These are phyloP conservation scores for Cnidoscolus chayamansa DNA, from an alignment of 441 rosid species.

Conservation along the genomic window DNA sequence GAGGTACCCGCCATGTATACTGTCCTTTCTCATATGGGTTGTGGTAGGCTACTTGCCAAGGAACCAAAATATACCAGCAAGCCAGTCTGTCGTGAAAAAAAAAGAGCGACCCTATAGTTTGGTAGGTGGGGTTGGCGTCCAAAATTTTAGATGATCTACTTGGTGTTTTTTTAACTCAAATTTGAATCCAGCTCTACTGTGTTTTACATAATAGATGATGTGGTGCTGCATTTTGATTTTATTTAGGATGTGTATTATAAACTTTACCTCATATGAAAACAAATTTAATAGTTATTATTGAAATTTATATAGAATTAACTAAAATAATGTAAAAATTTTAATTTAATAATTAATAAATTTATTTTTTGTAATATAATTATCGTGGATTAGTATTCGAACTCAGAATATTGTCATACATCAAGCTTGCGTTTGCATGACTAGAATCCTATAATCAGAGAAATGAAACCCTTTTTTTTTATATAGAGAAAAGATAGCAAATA, in stretches of 20 bases:
- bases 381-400: too few species aligned
- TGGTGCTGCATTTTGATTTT: too few species aligned
- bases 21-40: conserved; percentile 14
- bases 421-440: background rate
- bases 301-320: too few species aligned
- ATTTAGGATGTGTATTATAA: too few species aligned
- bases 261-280: too few species aligned
- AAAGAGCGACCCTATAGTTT: conserved; percentile 7
- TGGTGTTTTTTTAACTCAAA: background rate
- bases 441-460: too few species aligned
- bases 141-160: conserved; percentile 21
- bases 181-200: background rate
- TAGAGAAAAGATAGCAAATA: too few species aligned
- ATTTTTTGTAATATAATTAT: too few species aligned
- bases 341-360: too few species aligned
- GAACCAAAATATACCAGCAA: conserved; percentile 43
- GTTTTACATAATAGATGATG: background rate
- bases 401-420: too few species aligned
- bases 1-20: background rate
- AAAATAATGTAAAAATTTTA: too few species aligned
- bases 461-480: background rate
- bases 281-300: too few species aligned
- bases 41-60: conserved; percentile 39
- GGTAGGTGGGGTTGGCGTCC: conserved; percentile 55
- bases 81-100: conserved; percentile 22